Evolutionary conservation across 176 grass and related monocot genomes (phyloP).

Genomic region (Triticum turgidum): DNA sequence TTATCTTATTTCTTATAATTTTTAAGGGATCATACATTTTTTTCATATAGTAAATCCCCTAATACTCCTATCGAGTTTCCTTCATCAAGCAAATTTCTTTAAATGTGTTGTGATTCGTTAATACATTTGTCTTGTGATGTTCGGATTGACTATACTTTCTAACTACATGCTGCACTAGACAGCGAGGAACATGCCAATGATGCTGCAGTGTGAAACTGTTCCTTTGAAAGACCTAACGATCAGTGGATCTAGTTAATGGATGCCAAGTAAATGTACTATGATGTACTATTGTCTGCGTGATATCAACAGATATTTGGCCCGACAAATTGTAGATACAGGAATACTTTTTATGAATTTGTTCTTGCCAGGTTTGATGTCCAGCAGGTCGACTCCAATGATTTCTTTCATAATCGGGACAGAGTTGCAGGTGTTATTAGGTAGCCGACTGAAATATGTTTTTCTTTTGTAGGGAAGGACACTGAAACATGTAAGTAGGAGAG

Average conservation of each 20-base stretch:
- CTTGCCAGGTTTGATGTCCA: conserved; percentile 31
- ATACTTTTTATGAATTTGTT: conserved; percentile 28
- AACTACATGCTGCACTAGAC: too few relatives aligned
- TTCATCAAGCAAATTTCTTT: not conserved
- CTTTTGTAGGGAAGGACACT: not conserved
- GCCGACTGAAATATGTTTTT: not conserved
- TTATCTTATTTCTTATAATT: not conserved
- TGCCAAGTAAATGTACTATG: not conserved
- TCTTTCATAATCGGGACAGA: conserved; percentile 18
- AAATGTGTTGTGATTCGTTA: not conserved
- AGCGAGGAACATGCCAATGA: too few relatives aligned
- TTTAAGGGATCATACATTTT: too few relatives aligned
- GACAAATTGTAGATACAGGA: conserved; percentile 37
- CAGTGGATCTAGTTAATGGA: not conserved
- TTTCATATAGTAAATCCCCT: too few relatives aligned
- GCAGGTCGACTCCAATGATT: conserved; percentile 10
- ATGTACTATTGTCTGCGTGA: not conserved
- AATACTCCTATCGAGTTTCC: not conserved
- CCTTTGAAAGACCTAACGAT: not conserved
- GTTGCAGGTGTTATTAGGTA: conserved; percentile 9
- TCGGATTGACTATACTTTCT: not conserved
- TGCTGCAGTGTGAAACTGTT: not conserved
- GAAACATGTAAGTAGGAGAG: not conserved
- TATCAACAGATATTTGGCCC: not conserved
- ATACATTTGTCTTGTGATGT: not conserved